Percentiles rank a stretch among this genome's conserved stretches.
phyloP scores from a whole-genome alignment of 768 basidiomycete species.

The Leccinum boreale region DNA sequence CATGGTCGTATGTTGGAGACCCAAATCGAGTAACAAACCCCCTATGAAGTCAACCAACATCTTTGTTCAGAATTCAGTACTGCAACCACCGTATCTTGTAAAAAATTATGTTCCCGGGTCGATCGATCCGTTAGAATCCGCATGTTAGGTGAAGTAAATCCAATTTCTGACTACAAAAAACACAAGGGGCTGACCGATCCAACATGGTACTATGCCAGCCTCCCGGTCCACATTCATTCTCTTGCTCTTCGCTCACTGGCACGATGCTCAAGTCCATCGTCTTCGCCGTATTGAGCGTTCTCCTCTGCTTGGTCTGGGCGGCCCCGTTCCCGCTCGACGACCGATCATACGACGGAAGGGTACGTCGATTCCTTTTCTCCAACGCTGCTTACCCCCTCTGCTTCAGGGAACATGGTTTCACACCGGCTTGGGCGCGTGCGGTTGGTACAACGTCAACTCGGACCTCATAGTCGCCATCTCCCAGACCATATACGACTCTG shows the following conservation, averaged over 20 bases:
- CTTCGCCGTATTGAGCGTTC: neutral
- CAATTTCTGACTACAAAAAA: neutral
- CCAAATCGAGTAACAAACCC: neutral
- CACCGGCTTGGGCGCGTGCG: neutral
- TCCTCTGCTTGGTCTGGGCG: neutral
- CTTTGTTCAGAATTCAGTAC: too few relatives aligned
- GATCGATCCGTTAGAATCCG: neutral
- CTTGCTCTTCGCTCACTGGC: neutral
- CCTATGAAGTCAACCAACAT: too few relatives aligned
- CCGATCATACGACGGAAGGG: neutral
- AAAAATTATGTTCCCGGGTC: neutral
- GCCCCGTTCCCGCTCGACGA: neutral
- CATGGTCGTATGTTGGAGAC: conserved; percentile 24
- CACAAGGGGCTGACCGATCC: neutral
- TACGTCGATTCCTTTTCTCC: neutral
- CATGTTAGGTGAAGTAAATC: neutral
- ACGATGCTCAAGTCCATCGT: neutral
- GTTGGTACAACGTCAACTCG: neutral
- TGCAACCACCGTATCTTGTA: too few relatives aligned
- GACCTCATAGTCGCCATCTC: neutral
- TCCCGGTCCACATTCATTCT: neutral
- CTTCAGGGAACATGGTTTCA: neutral
- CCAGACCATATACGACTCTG: neutral
- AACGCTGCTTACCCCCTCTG: neutral
- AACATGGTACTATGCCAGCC: neutral